These are phyloP conservation scores for Rauvolfia tetraphylla DNA, from an alignment of 257 asterid genomes.

Conservation along the genomic window DNA sequence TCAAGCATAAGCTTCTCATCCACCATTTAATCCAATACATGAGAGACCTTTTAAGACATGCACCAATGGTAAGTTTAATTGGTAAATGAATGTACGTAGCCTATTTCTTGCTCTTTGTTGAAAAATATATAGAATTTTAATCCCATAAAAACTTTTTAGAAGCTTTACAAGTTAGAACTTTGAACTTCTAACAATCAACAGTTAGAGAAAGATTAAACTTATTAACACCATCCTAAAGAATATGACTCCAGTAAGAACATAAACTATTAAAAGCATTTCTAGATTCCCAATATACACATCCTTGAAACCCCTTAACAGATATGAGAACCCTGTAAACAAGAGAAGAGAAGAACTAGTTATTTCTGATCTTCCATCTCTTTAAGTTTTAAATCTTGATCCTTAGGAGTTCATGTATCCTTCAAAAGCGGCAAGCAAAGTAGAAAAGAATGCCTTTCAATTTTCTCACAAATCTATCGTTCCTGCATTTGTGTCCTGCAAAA, in stretches of 20 bases:
- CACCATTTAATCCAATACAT: neutral
- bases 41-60: neutral
- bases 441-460: neutral
- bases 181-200: neutral
- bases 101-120: neutral
- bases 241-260: neutral
- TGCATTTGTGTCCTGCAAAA: constrained; percentile 14
- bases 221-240: neutral
- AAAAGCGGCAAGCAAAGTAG: neutral
- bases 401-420: neutral
- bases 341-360: neutral
- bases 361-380: neutral
- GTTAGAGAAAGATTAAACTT: no score
- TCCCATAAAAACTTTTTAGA: neutral
- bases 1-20: neutral
- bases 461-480: neutral
- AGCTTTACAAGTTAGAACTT: neutral
- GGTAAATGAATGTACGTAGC: neutral
- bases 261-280: neutral
- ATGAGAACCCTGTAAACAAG: neutral
- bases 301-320: neutral
- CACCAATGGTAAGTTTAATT: neutral
- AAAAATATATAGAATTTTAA: neutral
- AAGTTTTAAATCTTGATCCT: neutral
- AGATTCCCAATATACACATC: neutral